Evolutionary conservation across 2,329 filamentous ascomycete species (phyloP), one percentile per base, ranked within the genome.

Genomic region (Myriosclerotinia curreyana): DNA sequence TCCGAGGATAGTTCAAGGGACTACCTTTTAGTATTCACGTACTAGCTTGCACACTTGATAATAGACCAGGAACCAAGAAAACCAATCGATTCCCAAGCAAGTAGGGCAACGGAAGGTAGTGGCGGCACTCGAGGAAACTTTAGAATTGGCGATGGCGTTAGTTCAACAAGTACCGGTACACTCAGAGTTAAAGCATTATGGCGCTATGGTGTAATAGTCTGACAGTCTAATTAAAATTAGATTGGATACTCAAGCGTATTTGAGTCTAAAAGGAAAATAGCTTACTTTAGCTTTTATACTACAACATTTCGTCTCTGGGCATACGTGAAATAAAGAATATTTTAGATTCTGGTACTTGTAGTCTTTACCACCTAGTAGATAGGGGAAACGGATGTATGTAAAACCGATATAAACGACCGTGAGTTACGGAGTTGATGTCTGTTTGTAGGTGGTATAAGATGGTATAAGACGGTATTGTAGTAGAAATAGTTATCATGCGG

Each of bases 401-500:
- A 6, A 22, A 12, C 14, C 0, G 40, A 56, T 44, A 8, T 5
- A 25, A 34, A 55, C 15, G 15, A 17, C 52, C 15, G 14, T 54
- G 40, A 40, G 36, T 22, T 2, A 25, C 14, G 52, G 36, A 54
- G 40, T 42, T 20, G 40, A 42, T 42, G 17, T 7, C 6, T 5
- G 20, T 28, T 34, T 14, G 22, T 22, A 38, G 20, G 20, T 15
- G n/a, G 53, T 8, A 31, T 44, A 15, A 55, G 25, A 55, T 42
- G 38, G 12, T 8, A 31, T 44, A 15, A 55, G 25, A 55, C 31
- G 38, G 12, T 42, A 22, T 2, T 7, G 40, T 31, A n/a, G 34
- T 54, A 40, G 52, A 56, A 56, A 56, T 42, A 56, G 53, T 56
- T 56, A 31, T 28, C 60, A 55, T 56, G 51, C 42, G 60, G 60